Evolutionary conservation across 306 rosid species (phyloP).

Genomic region (Fragaria vesca): DNA sequence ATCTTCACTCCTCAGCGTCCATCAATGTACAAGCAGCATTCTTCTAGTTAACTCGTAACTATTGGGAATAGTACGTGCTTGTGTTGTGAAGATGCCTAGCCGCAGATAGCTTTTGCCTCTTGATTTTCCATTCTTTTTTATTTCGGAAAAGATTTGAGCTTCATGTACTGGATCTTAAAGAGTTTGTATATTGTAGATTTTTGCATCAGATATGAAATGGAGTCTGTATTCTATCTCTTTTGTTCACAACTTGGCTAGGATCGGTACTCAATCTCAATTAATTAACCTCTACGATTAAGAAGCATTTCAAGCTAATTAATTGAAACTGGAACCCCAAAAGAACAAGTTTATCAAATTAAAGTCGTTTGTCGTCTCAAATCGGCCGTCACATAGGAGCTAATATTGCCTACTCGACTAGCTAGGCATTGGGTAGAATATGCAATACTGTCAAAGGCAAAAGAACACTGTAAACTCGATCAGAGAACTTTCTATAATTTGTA

Average conservation of each 20-base stretch:
- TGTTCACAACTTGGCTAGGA: not conserved
- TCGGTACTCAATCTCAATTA: not conserved
- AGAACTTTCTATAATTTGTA: too few species aligned
- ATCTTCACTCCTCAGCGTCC: conserved; percentile 34
- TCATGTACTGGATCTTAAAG: not conserved
- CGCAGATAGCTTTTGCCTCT: not conserved
- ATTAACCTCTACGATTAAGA: not conserved
- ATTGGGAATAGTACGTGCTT: too few species aligned
- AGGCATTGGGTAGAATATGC: too few species aligned
- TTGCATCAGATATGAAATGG: not conserved
- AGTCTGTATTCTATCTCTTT: too few species aligned
- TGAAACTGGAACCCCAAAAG: not conserved
- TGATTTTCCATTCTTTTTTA: not conserved
- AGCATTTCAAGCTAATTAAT: not conserved
- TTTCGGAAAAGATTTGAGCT: not conserved
- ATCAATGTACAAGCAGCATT: not conserved
- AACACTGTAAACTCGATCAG: too few species aligned
- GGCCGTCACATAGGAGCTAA: too few species aligned
- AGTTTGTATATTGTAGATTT: not conserved
- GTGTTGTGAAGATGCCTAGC: not conserved
- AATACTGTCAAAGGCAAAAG: too few species aligned
- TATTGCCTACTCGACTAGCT: too few species aligned
- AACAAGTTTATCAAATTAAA: too few species aligned
- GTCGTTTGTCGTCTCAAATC: too few species aligned
- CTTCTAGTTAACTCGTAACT: not conserved